Evolutionary conservation across 192 early-diverging fungal genomes (phyloP), one percentile per base, ranked within the genome.

Genomic region (Coemansia biformis): DNA sequence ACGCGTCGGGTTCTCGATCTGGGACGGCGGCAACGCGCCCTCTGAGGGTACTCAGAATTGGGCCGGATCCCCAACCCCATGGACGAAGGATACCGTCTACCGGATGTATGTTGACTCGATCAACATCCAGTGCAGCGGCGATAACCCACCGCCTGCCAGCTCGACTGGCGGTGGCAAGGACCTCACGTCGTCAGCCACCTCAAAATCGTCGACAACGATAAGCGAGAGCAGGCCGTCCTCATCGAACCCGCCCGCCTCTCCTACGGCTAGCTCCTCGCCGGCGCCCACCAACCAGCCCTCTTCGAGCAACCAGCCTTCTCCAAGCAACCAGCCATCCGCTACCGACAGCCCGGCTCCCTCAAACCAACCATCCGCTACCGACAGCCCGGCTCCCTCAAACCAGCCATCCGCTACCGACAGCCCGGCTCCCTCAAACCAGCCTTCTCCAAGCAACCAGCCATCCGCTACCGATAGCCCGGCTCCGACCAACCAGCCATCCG

Each of bases 1-100:
- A 19, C 77, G 75, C 45, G 72, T 85, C 23, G 78, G 73, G 34
- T 75, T 85, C 38, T 81, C 78, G 19, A 78, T 85, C 48, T 85
- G 83, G 83, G 81, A 85, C 41, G 83, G 80, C 16, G 83, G 80
- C 10, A 78, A 69, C 51, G 51, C 68, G 0, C 64, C 65, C 4
- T 53, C 65, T 14, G 32, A 75, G 9, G 79, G 76, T 10, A 84
- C 83, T 1, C 32, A 38, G 13, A 59, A 75, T 0, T 84, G 83
- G 83, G 78, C 83, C 8, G 83, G 83, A 4, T 56, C 51, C 0
- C 78, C 80, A 1, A 84, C 81, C 16, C 68, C 73, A 17, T 84
- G 79, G 79, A 59, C 54, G 7, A 46, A 43, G 2, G 36, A 15
- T 14, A 72, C 57, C 17, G 57, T 57, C 8, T 83, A 79, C 56